Evolutionary conservation across 768 basidiomycete genomes (phyloP).

Genomic region (Mycena indigotica): DNA sequence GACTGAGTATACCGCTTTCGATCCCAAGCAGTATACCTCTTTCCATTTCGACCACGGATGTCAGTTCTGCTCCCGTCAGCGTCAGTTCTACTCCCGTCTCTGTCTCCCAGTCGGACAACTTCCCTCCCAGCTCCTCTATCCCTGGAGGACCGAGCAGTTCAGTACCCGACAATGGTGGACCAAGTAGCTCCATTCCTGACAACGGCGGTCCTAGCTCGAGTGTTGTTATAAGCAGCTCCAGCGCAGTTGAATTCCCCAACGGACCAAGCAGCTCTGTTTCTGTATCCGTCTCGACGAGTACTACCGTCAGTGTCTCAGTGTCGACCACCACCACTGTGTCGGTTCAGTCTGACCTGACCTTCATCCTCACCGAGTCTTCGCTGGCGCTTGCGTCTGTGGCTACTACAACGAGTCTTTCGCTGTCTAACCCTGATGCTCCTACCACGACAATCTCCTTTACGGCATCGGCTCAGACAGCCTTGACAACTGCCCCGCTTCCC

Average conservation of each 20-base stretch:
- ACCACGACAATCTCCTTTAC: slow-evolving; percentile 36
- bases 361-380: slow-evolving; percentile 46
- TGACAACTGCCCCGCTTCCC: slow-evolving; percentile 50
- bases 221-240: slow-evolving; percentile 1
- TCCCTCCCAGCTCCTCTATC: background rate
- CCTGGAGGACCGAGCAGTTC: no score
- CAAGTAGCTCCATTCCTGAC: background rate
- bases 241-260: slow-evolving; percentile 24
- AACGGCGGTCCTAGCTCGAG: background rate
- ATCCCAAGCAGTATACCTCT: background rate
- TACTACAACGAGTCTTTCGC: slow-evolving; percentile 27
- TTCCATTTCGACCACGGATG: background rate
- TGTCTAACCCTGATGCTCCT: slow-evolving; percentile 48
- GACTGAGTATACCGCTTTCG: background rate
- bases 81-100: background rate
- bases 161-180: no score
- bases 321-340: slow-evolving; percentile 16
- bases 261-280: background rate
- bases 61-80: slow-evolving; percentile 1
- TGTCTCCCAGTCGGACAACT: background rate
- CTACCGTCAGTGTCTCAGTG: background rate
- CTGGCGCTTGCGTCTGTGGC: slow-evolving; percentile 41
- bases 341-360: slow-evolving; percentile 44
- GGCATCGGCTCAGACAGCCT: slow-evolving; percentile 25
- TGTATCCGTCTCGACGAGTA: background rate